Base-by-base conservation (phyloP, 1,284 basidiomycete species). In the Ustilago shanxiensis region DNA sequence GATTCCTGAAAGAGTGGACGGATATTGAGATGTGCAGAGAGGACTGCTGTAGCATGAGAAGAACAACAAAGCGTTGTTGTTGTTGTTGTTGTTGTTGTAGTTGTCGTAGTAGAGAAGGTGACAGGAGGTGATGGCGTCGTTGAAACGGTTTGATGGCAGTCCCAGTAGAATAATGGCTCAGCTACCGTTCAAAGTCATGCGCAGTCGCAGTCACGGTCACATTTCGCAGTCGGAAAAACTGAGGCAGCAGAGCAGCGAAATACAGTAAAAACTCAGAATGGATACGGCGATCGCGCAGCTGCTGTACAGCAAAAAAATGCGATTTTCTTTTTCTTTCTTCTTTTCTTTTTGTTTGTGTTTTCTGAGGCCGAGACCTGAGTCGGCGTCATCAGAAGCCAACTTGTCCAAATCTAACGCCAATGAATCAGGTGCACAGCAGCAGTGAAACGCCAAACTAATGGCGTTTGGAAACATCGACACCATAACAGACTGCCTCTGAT, bases 1-100 rank as follows among this genome's bases (percentile, higher is more conserved):
- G 29, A 24, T 62, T 52, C 60, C 55, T 16, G 60, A 49, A 62
- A 54, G 28, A 49, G 60, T 62, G 33, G 60, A 62, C n/a, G 18
- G 33, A 37, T 31, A 37, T 31, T 28, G 29, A 44, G 41, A 33
- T 28, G 16, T 60, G 65, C 65, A 66, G 65, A 60, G 37, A 41
- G 52, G n/a, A 56, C 57, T 66, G 58, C 65, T 47, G 33, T 47
- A 56, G 57, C 52, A 26, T 29, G 45, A 18, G 51, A 44, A 53
- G 6, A 26, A 24, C 51, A 31, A 13, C 26, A 31, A 33, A 22
- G 26, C 26, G 28, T 57, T 35, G 52, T 31, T 55, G 44, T 44
- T 28, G 44, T n/a, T n/a, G n/a, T n/a, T n/a, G n/a, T n/a, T n/a
- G n/a, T n/a, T n/a, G n/a, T n/a, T n/a, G n/a, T n/a, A n/a, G 28